phyloP scores from a whole-genome alignment of 2,329 filamentous ascomycete species.

The Fusarium coffeatum region DNA sequence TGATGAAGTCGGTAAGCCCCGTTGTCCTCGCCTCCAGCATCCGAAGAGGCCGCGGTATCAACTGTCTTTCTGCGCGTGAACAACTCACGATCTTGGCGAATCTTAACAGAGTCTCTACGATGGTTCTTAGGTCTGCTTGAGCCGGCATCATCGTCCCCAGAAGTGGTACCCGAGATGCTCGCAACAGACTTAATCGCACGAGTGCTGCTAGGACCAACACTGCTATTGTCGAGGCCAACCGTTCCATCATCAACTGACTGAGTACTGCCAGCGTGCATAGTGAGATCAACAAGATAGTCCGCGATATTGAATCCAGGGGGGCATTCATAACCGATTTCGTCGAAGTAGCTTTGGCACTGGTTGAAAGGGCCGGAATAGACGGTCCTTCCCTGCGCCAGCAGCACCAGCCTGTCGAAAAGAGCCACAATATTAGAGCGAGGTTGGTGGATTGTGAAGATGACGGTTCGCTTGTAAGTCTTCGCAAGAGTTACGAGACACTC shows the following conservation, averaged over 20 bases:
- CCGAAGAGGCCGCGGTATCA: slow-evolving; percentile 72
- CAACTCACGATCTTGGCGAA: slow-evolving; percentile 89
- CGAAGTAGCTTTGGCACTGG: slow-evolving; percentile 92
- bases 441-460: slow-evolving; percentile 98
- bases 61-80: slow-evolving; percentile 81
- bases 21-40: slow-evolving; percentile 63
- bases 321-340: slow-evolving; percentile 89
- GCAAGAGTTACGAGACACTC: slow-evolving; percentile 95
- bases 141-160: slow-evolving; percentile 73
- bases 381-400: slow-evolving; percentile 87
- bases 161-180: slow-evolving; percentile 81
- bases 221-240: slow-evolving; percentile 66
- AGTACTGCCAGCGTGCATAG: slow-evolving; percentile 87
- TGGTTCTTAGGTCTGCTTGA: slow-evolving; percentile 73
- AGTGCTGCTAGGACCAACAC: slow-evolving; percentile 85
- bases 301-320: slow-evolving; percentile 98
- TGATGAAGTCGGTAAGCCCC: slow-evolving; percentile 64
- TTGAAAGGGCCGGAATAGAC: slow-evolving; percentile 94
- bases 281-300: slow-evolving; percentile 95
- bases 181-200: slow-evolving; percentile 90
- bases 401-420: slow-evolving; percentile 91
- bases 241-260: slow-evolving; percentile 67
- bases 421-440: slow-evolving; percentile 98
- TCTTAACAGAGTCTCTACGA: slow-evolving; percentile 82
- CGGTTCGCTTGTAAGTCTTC: slow-evolving; percentile 95